These are phyloP conservation scores for Gossypium longicalyx DNA, from an alignment of 345 rosid species.

Conservation along the genomic window DNA sequence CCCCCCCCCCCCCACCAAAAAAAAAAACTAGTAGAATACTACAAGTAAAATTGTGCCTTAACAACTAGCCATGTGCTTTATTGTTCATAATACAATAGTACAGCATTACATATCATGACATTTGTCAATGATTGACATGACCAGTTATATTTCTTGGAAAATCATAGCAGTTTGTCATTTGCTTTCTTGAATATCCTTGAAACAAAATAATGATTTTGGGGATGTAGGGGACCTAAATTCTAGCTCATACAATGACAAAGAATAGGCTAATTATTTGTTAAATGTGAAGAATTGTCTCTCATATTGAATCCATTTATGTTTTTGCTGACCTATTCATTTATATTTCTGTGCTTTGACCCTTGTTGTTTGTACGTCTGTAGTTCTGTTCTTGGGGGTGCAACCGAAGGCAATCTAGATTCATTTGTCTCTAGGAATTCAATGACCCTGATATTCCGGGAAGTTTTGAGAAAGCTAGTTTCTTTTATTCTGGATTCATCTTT, in stretches of 20 bases:
- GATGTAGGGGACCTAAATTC: neutral
- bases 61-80: neutral
- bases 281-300: neutral
- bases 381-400: conserved; percentile 71
- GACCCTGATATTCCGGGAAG: conserved; percentile 41
- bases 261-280: neutral
- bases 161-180: neutral
- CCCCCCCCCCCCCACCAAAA: fast-evolving
- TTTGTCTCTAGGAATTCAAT: conserved; percentile 55
- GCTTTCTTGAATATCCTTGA: conserved; percentile 5
- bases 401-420: conserved; percentile 38
- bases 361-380: conserved; percentile 43
- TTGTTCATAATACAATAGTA: conserved; percentile 9
- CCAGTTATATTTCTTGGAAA: neutral
- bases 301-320: neutral
- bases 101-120: neutral
- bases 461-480: conserved; percentile 44
- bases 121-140: neutral
- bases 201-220: conserved; percentile 2
- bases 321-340: neutral
- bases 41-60: neutral
- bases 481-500: conserved; percentile 62
- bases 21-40: neutral
- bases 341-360: conserved; percentile 13
- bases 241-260: neutral